phyloP scores from a whole-genome alignment of 2,329 filamentous ascomycete species.

The Colletotrichum musicola region DNA sequence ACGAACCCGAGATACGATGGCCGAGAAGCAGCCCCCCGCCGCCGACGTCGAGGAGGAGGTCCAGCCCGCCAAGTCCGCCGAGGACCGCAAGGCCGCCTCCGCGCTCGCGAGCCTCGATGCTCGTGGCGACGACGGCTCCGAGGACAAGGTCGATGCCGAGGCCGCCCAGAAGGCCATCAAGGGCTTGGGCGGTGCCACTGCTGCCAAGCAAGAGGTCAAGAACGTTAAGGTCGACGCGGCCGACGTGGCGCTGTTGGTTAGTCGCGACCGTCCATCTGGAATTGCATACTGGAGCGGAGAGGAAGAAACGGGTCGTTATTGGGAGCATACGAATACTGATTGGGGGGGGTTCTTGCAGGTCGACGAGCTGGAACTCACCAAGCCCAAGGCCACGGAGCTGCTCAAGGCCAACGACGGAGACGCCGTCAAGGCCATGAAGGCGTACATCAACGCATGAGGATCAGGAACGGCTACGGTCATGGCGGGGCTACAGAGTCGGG shows the following conservation, averaged over 20 bases:
- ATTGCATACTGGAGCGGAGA: too few relatives aligned
- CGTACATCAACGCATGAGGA: constrained; percentile 56
- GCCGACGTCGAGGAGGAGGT: constrained; percentile 71
- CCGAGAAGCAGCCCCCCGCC: constrained; percentile 69
- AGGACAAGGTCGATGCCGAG: constrained; percentile 71
- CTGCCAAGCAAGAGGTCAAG: constrained; percentile 60
- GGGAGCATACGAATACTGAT: neutral
- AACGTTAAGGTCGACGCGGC: constrained; percentile 80
- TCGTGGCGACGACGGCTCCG: constrained; percentile 58
- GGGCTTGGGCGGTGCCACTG: constrained; percentile 60
- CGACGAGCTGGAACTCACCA: constrained; percentile 78
- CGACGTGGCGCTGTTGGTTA: constrained; percentile 77
- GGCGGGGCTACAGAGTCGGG: constrained; percentile 17
- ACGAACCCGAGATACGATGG: constrained; percentile 58
- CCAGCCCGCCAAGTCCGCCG: constrained; percentile 72
- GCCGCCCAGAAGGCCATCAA: constrained; percentile 81
- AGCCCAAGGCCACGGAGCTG: constrained; percentile 79
- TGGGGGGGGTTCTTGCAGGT: constrained; percentile 56
- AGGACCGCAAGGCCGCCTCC: constrained; percentile 82
- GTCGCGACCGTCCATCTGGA: constrained; percentile 44
- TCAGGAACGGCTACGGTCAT: neutral
- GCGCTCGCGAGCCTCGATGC: constrained; percentile 79
- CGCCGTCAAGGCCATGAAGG: constrained; percentile 74
- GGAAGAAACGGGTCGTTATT: too few relatives aligned
- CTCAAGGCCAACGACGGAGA: constrained; percentile 79